Base-by-base conservation (phyloP, 257 asterid species). In the Solanum chmielewskii region DNA sequence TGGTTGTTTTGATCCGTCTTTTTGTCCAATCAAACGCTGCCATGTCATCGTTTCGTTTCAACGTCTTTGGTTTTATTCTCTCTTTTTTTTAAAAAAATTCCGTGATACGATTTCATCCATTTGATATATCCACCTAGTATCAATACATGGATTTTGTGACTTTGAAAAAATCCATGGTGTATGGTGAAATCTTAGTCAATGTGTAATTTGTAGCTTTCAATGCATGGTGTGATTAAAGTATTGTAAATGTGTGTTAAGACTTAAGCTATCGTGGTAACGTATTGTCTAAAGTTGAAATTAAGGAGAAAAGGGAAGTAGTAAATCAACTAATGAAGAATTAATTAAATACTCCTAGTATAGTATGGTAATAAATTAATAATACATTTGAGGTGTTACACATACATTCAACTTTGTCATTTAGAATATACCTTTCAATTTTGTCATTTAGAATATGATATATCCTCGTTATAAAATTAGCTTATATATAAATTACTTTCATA, bases 1-100 rank as follows among this genome's bases (percentile, higher is more conserved):
- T 94, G 98, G 98, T 56, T 93, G 88, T 76, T 93, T 75, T 89
- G 20, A 86, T 60, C 21, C 41, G 21, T 18, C 27, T 81, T 49
- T 81, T 49, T 81, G 29, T 47, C 69, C 69, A 47, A 80, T 49
- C 44, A 80, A 29, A 49, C 29, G 42, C 5, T 47, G 85, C 5
- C 69, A 18, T 81, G 69, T 49, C 39, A 27, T 80, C 68, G 1
- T 31, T 18, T 10, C 69, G 3, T 31, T 18, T 10, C 69, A 18
- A 16, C 6, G 1, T 45, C 41, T 44, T 11, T 44, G 27, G 8
- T 25, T 27, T 47, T 75, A 16, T 18, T 47, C 11, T 80, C 45
- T 44, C 14, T 14, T 14, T 15, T 15, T 9, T 9, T 12, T 2
- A 25, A 31, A 31, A 23, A 41, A 75, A 41, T 44, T 13, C 7